Percentiles rank a stretch among this genome's conserved stretches.
phyloP scores from a whole-genome alignment of 805 yeast species.

The Wickerhamiella brachini region DNA sequence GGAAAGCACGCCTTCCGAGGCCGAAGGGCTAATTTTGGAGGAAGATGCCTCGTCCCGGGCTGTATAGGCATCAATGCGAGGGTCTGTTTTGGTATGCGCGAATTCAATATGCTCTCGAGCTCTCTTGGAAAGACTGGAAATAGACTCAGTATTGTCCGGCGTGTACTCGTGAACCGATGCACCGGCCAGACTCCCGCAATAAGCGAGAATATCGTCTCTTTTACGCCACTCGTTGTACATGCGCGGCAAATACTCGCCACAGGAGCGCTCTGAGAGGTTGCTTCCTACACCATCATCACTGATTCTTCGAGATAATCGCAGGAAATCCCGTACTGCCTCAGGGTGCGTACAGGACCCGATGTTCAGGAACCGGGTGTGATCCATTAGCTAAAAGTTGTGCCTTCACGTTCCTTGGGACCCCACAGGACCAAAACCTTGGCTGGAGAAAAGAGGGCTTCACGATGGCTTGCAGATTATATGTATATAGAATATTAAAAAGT shows the following conservation, averaged over 20 bases:
- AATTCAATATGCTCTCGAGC: conserved; percentile 16
- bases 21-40: neutral
- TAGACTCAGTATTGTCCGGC: conserved; percentile 3
- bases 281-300: conserved; percentile 22
- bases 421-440: no score
- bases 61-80: conserved; percentile 17
- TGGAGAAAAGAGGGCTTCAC: neutral
- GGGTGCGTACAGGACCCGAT: conserved; percentile 17
- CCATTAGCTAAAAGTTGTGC: conserved; percentile 1
- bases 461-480: no score
- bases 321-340: conserved; percentile 17
- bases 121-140: conserved; percentile 12
- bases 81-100: conserved; percentile 13
- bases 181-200: conserved; percentile 8
- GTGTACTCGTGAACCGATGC: neutral
- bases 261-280: conserved; percentile 17
- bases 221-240: conserved; percentile 13
- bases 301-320: conserved; percentile 18
- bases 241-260: conserved; percentile 9
- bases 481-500: neutral
- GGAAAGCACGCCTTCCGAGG: neutral
- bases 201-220: conserved; percentile 12
- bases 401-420: no score
- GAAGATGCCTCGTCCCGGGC: conserved; percentile 14
- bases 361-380: conserved; percentile 4